Conservation (phyloP, 441 rosid species). For the Adansonia madagascariensis region DNA sequence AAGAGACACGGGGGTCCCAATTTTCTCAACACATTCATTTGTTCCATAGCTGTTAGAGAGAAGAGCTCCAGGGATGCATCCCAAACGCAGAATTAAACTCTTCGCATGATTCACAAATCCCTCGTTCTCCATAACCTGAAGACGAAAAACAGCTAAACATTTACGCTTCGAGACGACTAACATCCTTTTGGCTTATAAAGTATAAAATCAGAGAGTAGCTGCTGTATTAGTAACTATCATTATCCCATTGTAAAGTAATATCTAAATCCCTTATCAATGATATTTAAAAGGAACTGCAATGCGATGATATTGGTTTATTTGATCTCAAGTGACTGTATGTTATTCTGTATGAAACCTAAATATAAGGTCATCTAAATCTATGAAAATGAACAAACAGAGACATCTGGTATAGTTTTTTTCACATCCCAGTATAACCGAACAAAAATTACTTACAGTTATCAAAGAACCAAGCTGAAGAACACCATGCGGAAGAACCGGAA, state of each 20-base stretch:
- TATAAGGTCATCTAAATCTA: background rate
- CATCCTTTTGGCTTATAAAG: constrained; percentile 20
- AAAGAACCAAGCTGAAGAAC: constrained; percentile 91
- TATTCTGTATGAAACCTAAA: background rate
- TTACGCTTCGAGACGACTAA: constrained; percentile 22
- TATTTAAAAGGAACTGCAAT: background rate
- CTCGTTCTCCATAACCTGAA: constrained; percentile 81
- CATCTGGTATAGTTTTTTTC: background rate
- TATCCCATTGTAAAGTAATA: background rate
- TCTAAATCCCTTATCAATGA: background rate
- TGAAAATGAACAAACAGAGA: background rate
- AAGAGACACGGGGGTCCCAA: constrained; percentile 52
- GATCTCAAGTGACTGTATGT: background rate
- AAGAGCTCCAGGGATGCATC: constrained; percentile 77
- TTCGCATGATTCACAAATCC: constrained; percentile 78
- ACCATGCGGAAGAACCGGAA: constrained; percentile 82
- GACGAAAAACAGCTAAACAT: constrained; percentile 30
- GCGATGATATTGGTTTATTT: constrained; percentile 10
- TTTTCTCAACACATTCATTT: constrained; percentile 47
- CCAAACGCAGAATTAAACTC: constrained; percentile 78
- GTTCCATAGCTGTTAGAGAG: constrained; percentile 52
- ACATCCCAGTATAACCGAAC: constrained; percentile 2
- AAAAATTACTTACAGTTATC: constrained; percentile 55
- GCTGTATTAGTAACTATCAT: background rate
- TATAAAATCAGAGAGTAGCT: background rate